phyloP scores from a whole-genome alignment of 2,329 filamentous ascomycete genomes.

The Ploettnerulaceae sp. region DNA sequence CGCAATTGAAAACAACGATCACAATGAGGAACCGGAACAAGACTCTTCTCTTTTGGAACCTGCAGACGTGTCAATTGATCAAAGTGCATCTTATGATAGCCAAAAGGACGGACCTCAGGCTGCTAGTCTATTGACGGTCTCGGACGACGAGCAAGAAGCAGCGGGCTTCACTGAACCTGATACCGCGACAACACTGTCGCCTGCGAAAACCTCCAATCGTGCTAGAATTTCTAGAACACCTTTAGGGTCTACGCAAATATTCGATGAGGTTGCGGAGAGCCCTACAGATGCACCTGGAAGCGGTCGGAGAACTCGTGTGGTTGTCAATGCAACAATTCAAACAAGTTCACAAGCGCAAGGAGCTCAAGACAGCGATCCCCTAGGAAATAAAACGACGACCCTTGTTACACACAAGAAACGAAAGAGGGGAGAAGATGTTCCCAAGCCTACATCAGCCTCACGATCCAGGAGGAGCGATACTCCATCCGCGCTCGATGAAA shows the following conservation, averaged over 20 bases:
- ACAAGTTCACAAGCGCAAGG: slow-evolving; percentile 18
- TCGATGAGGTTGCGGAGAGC: slow-evolving; percentile 49
- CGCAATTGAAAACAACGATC: slow-evolving; percentile 5
- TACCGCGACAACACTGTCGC: not conserved
- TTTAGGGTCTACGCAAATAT: slow-evolving; percentile 5
- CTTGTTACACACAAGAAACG: slow-evolving; percentile 24
- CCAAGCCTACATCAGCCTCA: not conserved
- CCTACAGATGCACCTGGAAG: slow-evolving; percentile 52
- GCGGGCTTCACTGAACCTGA: not conserved
- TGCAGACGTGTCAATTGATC: not conserved
- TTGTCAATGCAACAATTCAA: slow-evolving; percentile 28
- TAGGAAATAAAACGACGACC: slow-evolving; percentile 10
- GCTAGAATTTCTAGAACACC: slow-evolving; percentile 11
- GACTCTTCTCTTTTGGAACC: slow-evolving; percentile 12
- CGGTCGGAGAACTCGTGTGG: slow-evolving; percentile 46
- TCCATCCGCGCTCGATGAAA: slow-evolving; percentile 14
- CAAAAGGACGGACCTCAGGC: not conserved
- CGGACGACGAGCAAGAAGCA: not conserved
- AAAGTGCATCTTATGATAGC: not conserved
- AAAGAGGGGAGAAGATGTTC: slow-evolving; percentile 14
- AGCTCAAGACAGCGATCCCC: slow-evolving; percentile 11
- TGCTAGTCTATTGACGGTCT: not conserved
- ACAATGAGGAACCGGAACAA: slow-evolving; percentile 16
- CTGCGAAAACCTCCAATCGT: too few relatives aligned
- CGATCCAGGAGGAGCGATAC: not conserved